Evolutionary conservation across 306 rosid species (phyloP).

Genomic region (Castanea crenata): DNA sequence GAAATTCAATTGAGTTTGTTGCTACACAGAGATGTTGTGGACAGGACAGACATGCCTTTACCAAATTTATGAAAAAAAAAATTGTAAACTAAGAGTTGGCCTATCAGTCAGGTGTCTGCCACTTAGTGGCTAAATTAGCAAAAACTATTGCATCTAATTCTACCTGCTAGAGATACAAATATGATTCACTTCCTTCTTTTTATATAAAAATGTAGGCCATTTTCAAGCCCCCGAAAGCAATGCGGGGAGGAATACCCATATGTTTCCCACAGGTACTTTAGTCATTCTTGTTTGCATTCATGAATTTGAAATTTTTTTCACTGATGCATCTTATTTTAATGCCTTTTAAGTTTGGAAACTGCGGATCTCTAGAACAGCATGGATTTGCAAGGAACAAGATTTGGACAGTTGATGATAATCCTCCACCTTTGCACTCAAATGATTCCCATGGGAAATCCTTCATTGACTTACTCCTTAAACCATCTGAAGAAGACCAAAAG

Average conservation of each 20-base stretch:
- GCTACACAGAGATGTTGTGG: neutral
- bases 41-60: neutral
- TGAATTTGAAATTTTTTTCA: neutral
- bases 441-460: conserved; percentile 60
- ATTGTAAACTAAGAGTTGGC: neutral
- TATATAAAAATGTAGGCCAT: conserved; percentile 50
- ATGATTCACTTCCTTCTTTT: conserved; percentile 6
- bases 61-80: neutral
- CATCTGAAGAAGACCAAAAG: conserved; percentile 78
- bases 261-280: conserved; percentile 85
- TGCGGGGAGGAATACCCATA: conserved; percentile 85
- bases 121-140: neutral
- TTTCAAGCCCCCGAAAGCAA: conserved; percentile 70
- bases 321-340: conserved; percentile 18
- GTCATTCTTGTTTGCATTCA: conserved; percentile 11
- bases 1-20: neutral
- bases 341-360: conserved; percentile 73
- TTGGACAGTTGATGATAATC: conserved; percentile 72
- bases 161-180: conserved; percentile 14
- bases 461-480: conserved; percentile 68
- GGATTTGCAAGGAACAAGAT: conserved; percentile 93
- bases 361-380: conserved; percentile 77
- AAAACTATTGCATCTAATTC: conserved; percentile 4
- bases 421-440: conserved; percentile 53
- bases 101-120: neutral